Percentiles rank a stretch among this genome's conserved stretches.
phyloP scores from a whole-genome alignment of 2,329 filamentous ascomycete species.

The Aspergillus ustus region DNA sequence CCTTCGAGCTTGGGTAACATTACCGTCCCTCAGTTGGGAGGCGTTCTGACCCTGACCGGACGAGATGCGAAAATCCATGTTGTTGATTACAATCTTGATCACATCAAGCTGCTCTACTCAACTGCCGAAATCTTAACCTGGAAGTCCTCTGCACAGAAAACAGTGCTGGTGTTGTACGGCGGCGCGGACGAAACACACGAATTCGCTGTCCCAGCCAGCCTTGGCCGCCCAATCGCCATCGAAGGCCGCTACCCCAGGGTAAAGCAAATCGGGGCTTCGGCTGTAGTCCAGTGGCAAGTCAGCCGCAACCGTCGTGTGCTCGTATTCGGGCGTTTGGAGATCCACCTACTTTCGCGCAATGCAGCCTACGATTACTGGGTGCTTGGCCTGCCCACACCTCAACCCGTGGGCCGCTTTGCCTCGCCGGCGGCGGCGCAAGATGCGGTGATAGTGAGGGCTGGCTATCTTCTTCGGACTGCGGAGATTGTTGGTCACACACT shows the following conservation, averaged over 20 bases:
- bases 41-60: conserved; percentile 22
- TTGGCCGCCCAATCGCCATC: conserved; percentile 20
- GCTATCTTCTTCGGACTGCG: conserved; percentile 33
- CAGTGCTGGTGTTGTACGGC: conserved; percentile 36
- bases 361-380: conserved; percentile 38
- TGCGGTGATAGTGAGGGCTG: conserved; percentile 31
- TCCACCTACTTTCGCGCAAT: conserved; percentile 36
- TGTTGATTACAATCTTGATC: conserved; percentile 35
- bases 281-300: conserved; percentile 23
- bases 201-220: conserved; percentile 25
- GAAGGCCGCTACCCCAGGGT: conserved; percentile 16
- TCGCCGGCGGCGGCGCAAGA: conserved; percentile 26
- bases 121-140: conserved; percentile 35
- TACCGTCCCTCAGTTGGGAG: too few species aligned
- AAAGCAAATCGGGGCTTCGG: not conserved
- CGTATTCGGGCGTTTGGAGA: conserved; percentile 25
- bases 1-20: too few species aligned
- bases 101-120: conserved; percentile 34
- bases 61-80: conserved; percentile 34
- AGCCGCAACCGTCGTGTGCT: conserved; percentile 24
- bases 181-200: conserved; percentile 33
- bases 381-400: conserved; percentile 28
- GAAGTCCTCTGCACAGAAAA: conserved; percentile 1
- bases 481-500: not conserved
- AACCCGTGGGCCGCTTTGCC: conserved; percentile 27